These are phyloP conservation scores for Aspergillus ostianus DNA, from an alignment of 495 filamentous ascomycete genomes.

Conservation along the genomic window DNA sequence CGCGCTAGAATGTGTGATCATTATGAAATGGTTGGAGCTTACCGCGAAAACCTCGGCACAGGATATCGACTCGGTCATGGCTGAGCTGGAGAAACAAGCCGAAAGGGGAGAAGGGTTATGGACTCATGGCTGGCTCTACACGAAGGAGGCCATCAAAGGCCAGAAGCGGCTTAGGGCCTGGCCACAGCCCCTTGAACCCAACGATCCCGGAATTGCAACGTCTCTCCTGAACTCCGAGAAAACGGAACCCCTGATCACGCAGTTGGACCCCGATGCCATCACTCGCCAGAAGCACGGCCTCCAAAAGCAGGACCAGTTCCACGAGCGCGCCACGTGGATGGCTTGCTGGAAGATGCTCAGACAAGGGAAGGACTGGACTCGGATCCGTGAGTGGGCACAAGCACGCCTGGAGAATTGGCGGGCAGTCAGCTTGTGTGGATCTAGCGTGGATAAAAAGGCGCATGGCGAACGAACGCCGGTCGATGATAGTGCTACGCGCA, in stretches of 20 bases:
- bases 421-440: constrained; percentile 53
- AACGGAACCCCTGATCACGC: constrained; percentile 71
- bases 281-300: constrained; percentile 71
- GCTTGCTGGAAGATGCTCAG: constrained; percentile 86
- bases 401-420: constrained; percentile 82
- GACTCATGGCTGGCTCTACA: constrained; percentile 87
- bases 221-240: constrained; percentile 55
- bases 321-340: constrained; percentile 84
- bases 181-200: constrained; percentile 63
- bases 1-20: constrained; percentile 69
- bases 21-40: constrained; percentile 80
- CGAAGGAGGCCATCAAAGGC: constrained; percentile 82
- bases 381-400: constrained; percentile 77
- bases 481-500: constrained; percentile 43
- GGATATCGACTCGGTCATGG: constrained; percentile 72
- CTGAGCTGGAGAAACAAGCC: constrained; percentile 60
- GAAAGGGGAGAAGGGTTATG: constrained; percentile 66
- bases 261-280: constrained; percentile 89
- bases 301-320: constrained; percentile 76
- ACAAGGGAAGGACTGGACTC: constrained; percentile 66
- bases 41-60: constrained; percentile 61
- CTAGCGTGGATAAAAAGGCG: constrained; percentile 35
- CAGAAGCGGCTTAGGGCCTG: constrained; percentile 72
- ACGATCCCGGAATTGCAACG: constrained; percentile 52
- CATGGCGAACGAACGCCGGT: constrained; percentile 34